These are phyloP conservation scores for Agarophyton chilense DNA, from an alignment of 23 red algal species.

Conservation along the genomic window DNA sequence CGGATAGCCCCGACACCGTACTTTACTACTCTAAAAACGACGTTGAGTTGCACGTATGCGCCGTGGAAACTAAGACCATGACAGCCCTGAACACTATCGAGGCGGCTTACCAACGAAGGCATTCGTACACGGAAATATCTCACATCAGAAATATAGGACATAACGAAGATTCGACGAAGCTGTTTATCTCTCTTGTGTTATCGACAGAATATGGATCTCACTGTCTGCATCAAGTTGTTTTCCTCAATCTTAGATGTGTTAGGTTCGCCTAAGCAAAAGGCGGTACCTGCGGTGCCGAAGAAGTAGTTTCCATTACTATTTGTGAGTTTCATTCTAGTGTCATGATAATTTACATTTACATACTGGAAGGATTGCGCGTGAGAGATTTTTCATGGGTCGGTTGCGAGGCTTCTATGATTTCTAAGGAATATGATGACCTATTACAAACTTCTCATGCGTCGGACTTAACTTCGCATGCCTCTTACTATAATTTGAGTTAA, in stretches of 20 bases:
- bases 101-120: background rate
- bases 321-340: background rate
- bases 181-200: background rate
- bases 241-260: background rate
- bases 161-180: background rate
- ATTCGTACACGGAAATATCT: too few species aligned
- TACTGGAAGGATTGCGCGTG: background rate
- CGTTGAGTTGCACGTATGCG: background rate
- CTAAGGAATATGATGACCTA: background rate
- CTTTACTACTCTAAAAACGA: background rate
- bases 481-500: constrained; percentile 27
- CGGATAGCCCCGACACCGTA: constrained; percentile 4
- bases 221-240: constrained; percentile 12
- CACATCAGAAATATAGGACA: background rate
- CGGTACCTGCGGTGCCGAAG: background rate
- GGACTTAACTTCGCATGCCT: constrained; percentile 21
- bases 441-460: background rate
- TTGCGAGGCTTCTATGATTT: background rate
- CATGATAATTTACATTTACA: background rate
- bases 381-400: constrained; percentile 18
- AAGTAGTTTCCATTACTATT: constrained; percentile 1
- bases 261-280: constrained; percentile 23
- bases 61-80: constrained; percentile 31
- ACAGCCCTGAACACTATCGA: background rate
- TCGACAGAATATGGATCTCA: background rate